Evolutionary conservation across 495 filamentous ascomycete genomes (phyloP), one percentile per base, ranked within the genome.

Genomic region (Saxophila tyrrhenica): DNA sequence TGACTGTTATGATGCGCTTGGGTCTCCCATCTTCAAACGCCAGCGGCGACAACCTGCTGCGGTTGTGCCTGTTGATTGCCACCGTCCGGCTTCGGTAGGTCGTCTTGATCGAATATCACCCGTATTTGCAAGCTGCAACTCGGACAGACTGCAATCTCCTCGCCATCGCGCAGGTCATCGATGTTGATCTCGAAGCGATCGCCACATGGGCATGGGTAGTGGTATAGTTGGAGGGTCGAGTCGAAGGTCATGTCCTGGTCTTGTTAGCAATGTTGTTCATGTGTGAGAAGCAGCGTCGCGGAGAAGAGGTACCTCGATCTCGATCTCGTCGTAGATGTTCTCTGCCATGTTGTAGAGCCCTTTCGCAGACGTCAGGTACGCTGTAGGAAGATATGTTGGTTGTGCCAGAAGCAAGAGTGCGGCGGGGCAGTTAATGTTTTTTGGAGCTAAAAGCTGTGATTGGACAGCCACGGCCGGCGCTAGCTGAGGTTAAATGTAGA

Each of bases 41-140:
- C 69, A 13, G 64, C 55, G n/a, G 66, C 65, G 22, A 67, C 52
- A 35, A 57, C 50, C 52, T 67, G 59, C 44, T 69, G 57, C 35
- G 59, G 35, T 39, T 21, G 19, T 42, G 21, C 20, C 25, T 44
- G 50, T 46, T 43, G 13, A 29, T 29, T 19, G 11, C 60, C 49
- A 13, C 39, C 62, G 51, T 72, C 68, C 32, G 70, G 61, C 55
- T 72, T 67, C 15, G 71, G 70, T 39, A 77, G 65, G 67, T 77
- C 73, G 39, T 68, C 60, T 67, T 75, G 48, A 32, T 97, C 92
- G 63, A 89, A 98, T 44, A 98, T 90, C 39, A 98, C 89, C 56
- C 82, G 73, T 52, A 98, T 96, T 86, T 94, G 94, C 70, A 98
- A 68, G 64, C 87, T 94, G 68, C 92, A 98, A 61, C 88, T 95